Base-by-base conservation (phyloP, 306 rosid genomes). In the Gynostemma pentaphyllum region DNA sequence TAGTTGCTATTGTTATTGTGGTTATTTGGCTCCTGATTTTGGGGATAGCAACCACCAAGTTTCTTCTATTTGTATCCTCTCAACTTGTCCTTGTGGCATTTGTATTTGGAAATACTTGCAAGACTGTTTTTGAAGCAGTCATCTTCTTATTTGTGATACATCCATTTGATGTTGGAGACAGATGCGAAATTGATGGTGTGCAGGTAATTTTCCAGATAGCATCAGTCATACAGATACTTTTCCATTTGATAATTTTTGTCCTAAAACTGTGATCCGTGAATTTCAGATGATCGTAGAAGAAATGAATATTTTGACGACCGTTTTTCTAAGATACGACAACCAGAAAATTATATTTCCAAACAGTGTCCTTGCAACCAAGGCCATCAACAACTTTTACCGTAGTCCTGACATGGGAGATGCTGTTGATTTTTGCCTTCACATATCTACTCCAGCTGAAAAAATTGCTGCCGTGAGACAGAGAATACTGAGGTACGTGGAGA, bases 261-360 rank as follows among this genome's bases (percentile, higher is more conserved):
- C 32, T 30, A 30, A n/a, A 34, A n/a, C 39, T 7, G 37, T 42
- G 28, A 7, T 37, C 62, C 48, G 1, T 50, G 47, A 32, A 45
- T 48, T 34, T 67, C 95, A 92, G 98, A 79, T 92, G 98, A 79
- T 92, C 41, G 98, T 88, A 16, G 98, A 92, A 81, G 98, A 92
- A 63, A 92, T 92, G 98, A 92, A 88, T 73, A 86, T 92, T 73
- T 71, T 92, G 79, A 86, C 95, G 16, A 92, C 96, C 16, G 12
- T 81, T 75, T 92, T 92, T 70, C 68, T 92, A 56, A 79, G 86
- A 72, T 82, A 34, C 19, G 99, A 92, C 71, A 88, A 84, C 68
- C 53, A 68, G 5, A 92, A 82, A 79, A 42, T 86, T 2, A 67
- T 52, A 42, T 80, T 55, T 56, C 99, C 99, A 0, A 92, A 92